These are phyloP conservation scores for Didymella exigua DNA, from an alignment of 2,329 filamentous ascomycete genomes.

Conservation along the genomic window DNA sequence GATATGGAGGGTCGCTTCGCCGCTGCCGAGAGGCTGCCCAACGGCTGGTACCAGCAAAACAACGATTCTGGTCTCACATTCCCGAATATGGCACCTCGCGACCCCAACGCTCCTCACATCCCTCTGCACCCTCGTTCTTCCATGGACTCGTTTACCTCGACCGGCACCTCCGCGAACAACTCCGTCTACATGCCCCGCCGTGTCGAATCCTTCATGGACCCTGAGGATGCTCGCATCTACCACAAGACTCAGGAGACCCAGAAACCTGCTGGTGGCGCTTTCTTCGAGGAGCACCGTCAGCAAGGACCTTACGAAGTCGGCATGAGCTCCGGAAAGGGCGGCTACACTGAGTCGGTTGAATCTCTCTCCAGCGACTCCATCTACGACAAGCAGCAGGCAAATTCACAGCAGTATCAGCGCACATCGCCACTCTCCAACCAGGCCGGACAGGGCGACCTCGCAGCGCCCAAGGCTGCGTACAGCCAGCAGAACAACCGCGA, in stretches of 20 bases:
- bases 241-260: slow-evolving; percentile 65
- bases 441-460: slow-evolving; percentile 30
- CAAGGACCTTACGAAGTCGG: slow-evolving; percentile 36
- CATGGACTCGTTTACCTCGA: slow-evolving; percentile 69
- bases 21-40: slow-evolving; percentile 68
- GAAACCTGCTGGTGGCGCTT: slow-evolving; percentile 53
- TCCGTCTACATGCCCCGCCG: slow-evolving; percentile 70
- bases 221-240: slow-evolving; percentile 77
- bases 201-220: slow-evolving; percentile 77
- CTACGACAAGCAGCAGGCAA: slow-evolving; percentile 34
- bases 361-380: slow-evolving; percentile 46
- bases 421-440: slow-evolving; percentile 43
- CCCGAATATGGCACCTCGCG: slow-evolving; percentile 54
- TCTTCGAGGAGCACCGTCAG: slow-evolving; percentile 42
- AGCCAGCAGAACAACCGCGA: slow-evolving; percentile 25
- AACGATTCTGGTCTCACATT: slow-evolving; percentile 70
- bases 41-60: slow-evolving; percentile 71
- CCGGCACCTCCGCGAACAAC: slow-evolving; percentile 59
- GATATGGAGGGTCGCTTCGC: slow-evolving; percentile 80
- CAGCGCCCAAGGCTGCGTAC: slow-evolving; percentile 41
- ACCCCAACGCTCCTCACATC: slow-evolving; percentile 53
- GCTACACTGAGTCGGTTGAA: slow-evolving; percentile 44
- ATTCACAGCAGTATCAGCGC: slow-evolving; percentile 31
- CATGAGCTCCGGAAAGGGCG: slow-evolving; percentile 30
- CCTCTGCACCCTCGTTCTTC: slow-evolving; percentile 65